Evolutionary conservation across 2,329 filamentous ascomycete genomes (phyloP).

Genomic region (Exophiala xenobiotica): DNA sequence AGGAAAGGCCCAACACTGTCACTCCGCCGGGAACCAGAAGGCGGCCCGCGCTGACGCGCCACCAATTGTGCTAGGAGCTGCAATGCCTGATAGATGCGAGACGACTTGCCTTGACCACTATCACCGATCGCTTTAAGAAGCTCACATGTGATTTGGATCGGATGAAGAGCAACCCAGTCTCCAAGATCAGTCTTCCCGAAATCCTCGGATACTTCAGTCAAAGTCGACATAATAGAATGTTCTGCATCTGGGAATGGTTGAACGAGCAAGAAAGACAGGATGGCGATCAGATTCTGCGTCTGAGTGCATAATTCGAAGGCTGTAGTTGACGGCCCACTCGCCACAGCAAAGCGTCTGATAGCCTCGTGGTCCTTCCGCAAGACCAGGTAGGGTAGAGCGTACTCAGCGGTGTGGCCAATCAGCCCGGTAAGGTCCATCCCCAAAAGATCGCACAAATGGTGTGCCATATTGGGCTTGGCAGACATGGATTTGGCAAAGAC

Average conservation of each 20-base stretch:
- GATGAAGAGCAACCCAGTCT: conserved; percentile 70
- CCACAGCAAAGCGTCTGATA: conserved; percentile 76
- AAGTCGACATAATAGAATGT: conserved; percentile 64
- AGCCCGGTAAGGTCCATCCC: conserved; percentile 69
- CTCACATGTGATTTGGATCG: conserved; percentile 73
- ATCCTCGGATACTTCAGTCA: conserved; percentile 67
- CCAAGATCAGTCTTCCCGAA: conserved; percentile 67
- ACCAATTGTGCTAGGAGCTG: conserved; percentile 52
- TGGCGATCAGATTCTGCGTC: conserved; percentile 55
- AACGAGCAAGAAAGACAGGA: conserved; percentile 58
- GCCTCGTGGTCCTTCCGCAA: conserved; percentile 74
- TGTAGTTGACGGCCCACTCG: conserved; percentile 52
- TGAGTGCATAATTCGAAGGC: conserved; percentile 63
- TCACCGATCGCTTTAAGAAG: conserved; percentile 78
- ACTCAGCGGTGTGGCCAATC: conserved; percentile 70
- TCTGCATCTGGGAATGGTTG: conserved; percentile 66
- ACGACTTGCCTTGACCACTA: conserved; percentile 53
- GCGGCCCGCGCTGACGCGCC: conserved; percentile 47
- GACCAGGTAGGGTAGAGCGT: conserved; percentile 84
- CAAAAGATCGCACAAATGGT: conserved; percentile 76
- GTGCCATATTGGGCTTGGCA: conserved; percentile 75
- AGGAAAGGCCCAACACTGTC: conserved; percentile 72
- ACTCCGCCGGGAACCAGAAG: conserved; percentile 48
- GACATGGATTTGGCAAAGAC: conserved; percentile 79
- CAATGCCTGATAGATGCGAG: conserved; percentile 59